Base-by-base conservation (phyloP, 345 rosid genomes). In the Citrus glauca region DNA sequence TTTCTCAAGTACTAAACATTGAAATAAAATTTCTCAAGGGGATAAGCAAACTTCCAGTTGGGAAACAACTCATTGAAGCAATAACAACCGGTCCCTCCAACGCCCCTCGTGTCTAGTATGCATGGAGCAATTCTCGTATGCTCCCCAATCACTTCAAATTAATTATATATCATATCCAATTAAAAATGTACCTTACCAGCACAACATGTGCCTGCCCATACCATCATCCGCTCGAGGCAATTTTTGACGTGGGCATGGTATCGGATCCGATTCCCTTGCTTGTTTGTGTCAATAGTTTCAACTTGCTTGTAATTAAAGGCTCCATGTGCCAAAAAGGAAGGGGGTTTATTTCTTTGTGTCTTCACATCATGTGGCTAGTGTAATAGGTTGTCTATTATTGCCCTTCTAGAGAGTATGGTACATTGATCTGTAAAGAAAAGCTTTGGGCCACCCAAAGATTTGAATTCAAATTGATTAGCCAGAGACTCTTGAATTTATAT, bases 11-110 rank as follows among this genome's bases (percentile, higher is more conserved):
- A 83, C 83, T 83, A 74, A 82, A 78, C 87, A 84, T 16, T 33
- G 62, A 81, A 67, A 76, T 25, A 63, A n/a, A 33, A 69, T 69
- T 11, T 50, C 4, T 76, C 35, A 63, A 37, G 74, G 71, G 73
- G 78, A 75, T 70, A 48, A 69, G 42, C 72, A 65, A 76, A 27
- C 55, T 81, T 78, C 82, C 85, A 86, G 82, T 16, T 75, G 89
- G 89, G 87, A 86, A 87, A 85, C 89, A 87, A 86, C 89, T 87
- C 90, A 87, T 80, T 72, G 32, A 57, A 79, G 79, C 90, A 84
- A 82, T 84, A 77, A 17, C 77, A 48, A 19, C 80, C n/a, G 82
- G 84, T 69, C 83, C 86, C 86, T 75, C 77, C 68, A 20, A 45
- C 8, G 55, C 79, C 25, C 68, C 79, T 63, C 24, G 30, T 77